Evolutionary conservation across 345 rosid species (phyloP), one percentile per base, ranked within the genome.

Genomic region (Arabidopsis arenosa): DNA sequence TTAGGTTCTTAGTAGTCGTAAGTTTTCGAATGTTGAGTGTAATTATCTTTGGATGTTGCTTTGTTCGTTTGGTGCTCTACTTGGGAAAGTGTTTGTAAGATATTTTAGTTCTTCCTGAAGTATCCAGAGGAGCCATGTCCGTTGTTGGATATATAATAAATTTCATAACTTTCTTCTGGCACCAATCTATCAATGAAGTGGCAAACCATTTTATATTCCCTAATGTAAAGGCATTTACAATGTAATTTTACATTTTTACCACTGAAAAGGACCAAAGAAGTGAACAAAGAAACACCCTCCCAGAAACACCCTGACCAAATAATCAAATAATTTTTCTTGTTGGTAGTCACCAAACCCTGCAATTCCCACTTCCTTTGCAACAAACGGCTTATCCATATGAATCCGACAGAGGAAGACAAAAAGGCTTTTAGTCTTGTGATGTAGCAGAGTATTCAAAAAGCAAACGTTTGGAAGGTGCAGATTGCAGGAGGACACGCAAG

Each of bases 401-500:
- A 51, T 26, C 61, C 60, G 4, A 35, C 49, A 44, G 30, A 26
- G 72, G 72, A 48, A 58, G 53, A 30, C 21, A 66, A 6, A 48
- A 26, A 12, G 54, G 2, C 23, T 1, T 5, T 47, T 70, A 94
- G 85, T 90, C 93, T 86, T 94, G 99, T 5, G 99, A 86, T 9
- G 95, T 88, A 9, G 99, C 93, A 15, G 99, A 88, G 79, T 95
- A 95, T 75, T 92, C 97, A 21, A 95, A 95, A 35, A 95, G 93
- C 60, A 95, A 86, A 56, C 97, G 92, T 73, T 95, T 90, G 12
- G 92, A 87, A 58, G 99, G 97, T 8, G 96, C 91, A 0, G 97
- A 92, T 36, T 95, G 97, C 26, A 95, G 85, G 28, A 95, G 97
- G 74, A 89, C 89, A 74, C 97, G 83, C 65, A 95, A 75, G 41